phyloP scores from a whole-genome alignment of 768 basidiomycete genomes.

The Strobilomyces dryophilus region DNA sequence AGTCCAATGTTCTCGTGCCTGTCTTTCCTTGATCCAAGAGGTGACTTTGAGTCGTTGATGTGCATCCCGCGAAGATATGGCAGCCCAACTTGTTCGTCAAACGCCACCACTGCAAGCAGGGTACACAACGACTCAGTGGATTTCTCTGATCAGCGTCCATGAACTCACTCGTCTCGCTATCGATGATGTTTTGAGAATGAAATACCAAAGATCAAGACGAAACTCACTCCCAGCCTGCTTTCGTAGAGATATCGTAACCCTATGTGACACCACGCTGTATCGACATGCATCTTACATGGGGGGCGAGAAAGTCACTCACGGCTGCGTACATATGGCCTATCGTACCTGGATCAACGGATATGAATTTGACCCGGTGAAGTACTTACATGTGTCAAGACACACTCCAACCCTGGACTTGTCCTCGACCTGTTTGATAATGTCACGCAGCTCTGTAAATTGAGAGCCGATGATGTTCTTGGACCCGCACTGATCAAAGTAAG shows the following conservation, averaged over 20 bases:
- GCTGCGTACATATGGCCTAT: slow-evolving; percentile 78
- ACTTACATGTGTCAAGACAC: slow-evolving; percentile 79
- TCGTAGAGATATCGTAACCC: slow-evolving; percentile 80
- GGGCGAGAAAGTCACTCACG: slow-evolving; percentile 49
- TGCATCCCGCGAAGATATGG: slow-evolving; percentile 80
- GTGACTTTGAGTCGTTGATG: slow-evolving; percentile 77
- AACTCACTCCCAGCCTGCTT: slow-evolving; percentile 66
- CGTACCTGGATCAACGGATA: neutral
- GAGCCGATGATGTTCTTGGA: slow-evolving; percentile 76
- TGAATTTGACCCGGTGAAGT: slow-evolving; percentile 1
- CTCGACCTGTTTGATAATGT: slow-evolving; percentile 65
- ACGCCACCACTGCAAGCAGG: slow-evolving; percentile 48
- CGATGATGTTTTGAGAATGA: neutral
- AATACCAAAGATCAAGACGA: neutral
- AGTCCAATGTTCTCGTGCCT: slow-evolving; percentile 83
- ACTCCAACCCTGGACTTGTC: slow-evolving; percentile 76
- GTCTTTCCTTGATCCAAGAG: slow-evolving; percentile 62
- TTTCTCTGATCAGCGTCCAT: neutral
- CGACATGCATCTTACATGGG: neutral
- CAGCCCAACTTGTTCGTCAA: slow-evolving; percentile 67
- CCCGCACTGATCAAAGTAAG: slow-evolving; percentile 51
- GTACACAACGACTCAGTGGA: neutral
- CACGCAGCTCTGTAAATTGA: slow-evolving; percentile 59
- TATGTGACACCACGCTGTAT: slow-evolving; percentile 20
- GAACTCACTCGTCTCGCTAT: slow-evolving; percentile 26